Evolutionary conservation across 2,329 filamentous ascomycete genomes (phyloP), one percentile per base, ranked within the genome.

Genomic region (Diplodia seriata): DNA sequence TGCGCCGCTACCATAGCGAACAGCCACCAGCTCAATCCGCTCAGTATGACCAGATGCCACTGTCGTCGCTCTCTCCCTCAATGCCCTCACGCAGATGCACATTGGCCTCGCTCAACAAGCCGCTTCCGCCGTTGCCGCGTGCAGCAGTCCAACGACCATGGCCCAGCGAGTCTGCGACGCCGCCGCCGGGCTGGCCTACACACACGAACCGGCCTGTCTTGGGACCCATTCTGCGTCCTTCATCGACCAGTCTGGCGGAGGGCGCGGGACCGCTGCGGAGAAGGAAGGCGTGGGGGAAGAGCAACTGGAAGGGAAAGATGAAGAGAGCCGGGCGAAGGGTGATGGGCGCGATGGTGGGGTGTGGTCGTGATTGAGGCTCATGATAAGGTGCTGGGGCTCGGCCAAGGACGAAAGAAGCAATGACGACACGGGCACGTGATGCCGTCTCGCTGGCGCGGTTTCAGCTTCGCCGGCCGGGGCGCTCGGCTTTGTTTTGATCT

Each of bases 401-500:
- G 36, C 36, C 36, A 38, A 38, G 36, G 36, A 11, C 36, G 36
- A 11, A 38, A 38, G 36, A 11, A 12, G 36, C 36, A 11, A 38
- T 38, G 36, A 38, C 36, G 36, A 38, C 36, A 38, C 26, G 26
- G 26, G 6, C 50, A 53, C 50, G 50, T 53, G 50, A 53, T 3
- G 43, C 15, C 50, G 50, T 53, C 23, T 29, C 26, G 50, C 26
- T 18, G 14, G 50, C 50, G 50, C 50, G 50, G 43, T 47, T 47
- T 47, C 43, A 53, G 15, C 11, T 8, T 26, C 31, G 31, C 31
- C 31, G 31, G n/a, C n/a, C n/a, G n/a, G n/a, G n/a, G 31, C 31
- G 31, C 31, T 18, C 31, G 29, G 53, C 18, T 55, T 55, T 55
- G 53, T 55, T 55, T 55, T 55, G 53, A 36, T 20, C 29, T 29